Base-by-base conservation (phyloP, 73 alveolate genomes). In the Tetrahymena elliotti region DNA sequence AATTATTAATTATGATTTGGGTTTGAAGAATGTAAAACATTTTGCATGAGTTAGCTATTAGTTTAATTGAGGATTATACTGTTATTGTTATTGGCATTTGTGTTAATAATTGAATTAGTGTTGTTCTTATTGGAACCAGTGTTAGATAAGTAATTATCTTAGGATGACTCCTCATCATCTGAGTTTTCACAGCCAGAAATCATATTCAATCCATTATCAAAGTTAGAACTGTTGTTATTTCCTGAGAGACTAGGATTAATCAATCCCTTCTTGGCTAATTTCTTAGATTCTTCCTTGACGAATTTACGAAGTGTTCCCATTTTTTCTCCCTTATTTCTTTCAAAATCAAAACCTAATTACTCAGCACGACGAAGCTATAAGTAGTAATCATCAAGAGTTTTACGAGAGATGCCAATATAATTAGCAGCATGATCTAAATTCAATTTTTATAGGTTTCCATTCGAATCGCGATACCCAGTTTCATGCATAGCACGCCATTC, bases 371-470 rank as follows among this genome's bases (percentile, higher is more conserved):
- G 93, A 31, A 94, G 82, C 35, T 68, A 41, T 36, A 84, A 94
- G 83, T 94, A 94, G 92, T 94, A 94, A 94, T 94, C 96, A 34
- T 94, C 96, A 12, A 94, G 84, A 34, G 96, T 94, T 93, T 94
- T 94, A 40, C 96, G 83, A 39, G 96, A 94, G 15, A 88, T 39
- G 40, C 96, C 96, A 24, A 94, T 94, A 13, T 38, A 88, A 36
- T 94, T 94, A 24, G 96, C 96, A 35, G 96, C 96, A 52, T 94
- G 52, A 52, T 94, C 96, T 22, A 94, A 36, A 68, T 94, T 94
- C 40, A 88, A 68, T 47, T 92, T 94, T 20, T 84, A 94, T 27
- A 38, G 82, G 39, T 94, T 94, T 41, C 96, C 96, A 88, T 88
- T 88, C 37, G 84, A 31, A 68, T 68, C 88, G n/a, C 88, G 88